phyloP scores from a whole-genome alignment of 306 rosid genomes.

The Hippophae tibetana region DNA sequence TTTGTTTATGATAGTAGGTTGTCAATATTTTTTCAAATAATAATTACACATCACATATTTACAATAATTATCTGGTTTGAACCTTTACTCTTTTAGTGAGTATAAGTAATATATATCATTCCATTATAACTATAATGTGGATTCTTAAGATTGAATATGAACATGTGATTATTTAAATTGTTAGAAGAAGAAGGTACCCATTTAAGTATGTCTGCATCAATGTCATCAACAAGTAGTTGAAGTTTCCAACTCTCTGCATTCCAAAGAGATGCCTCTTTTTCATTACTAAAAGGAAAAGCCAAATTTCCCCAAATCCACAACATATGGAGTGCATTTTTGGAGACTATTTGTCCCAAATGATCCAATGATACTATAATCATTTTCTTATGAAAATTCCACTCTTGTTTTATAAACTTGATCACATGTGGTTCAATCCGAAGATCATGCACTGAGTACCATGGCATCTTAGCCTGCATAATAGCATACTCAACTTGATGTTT shows the following conservation, averaged over 20 bases:
- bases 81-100: too few relatives aligned
- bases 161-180: background rate
- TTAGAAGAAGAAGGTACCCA: conserved; percentile 32
- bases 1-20: too few relatives aligned
- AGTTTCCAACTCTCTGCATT: conserved; percentile 61
- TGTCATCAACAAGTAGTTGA: conserved; percentile 51
- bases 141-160: background rate
- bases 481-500: conserved; percentile 27
- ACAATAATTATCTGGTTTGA: too few relatives aligned
- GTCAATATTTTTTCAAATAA: too few relatives aligned
- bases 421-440: conserved; percentile 54
- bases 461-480: conserved; percentile 44
- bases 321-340: conserved; percentile 64
- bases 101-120: too few relatives aligned
- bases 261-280: conserved; percentile 61
- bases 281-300: conserved; percentile 70
- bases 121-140: too few relatives aligned
- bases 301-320: conserved; percentile 74
- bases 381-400: conserved; percentile 59
- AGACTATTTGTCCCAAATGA: conserved; percentile 59
- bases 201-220: conserved; percentile 37
- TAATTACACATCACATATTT: too few relatives aligned
- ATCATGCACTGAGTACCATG: conserved; percentile 50
- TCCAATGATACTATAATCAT: conserved; percentile 67
- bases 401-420: conserved; percentile 52